Evolutionary conservation across 2,329 filamentous ascomycete species (phyloP).

Genomic region (Ceratocystis variospora): DNA sequence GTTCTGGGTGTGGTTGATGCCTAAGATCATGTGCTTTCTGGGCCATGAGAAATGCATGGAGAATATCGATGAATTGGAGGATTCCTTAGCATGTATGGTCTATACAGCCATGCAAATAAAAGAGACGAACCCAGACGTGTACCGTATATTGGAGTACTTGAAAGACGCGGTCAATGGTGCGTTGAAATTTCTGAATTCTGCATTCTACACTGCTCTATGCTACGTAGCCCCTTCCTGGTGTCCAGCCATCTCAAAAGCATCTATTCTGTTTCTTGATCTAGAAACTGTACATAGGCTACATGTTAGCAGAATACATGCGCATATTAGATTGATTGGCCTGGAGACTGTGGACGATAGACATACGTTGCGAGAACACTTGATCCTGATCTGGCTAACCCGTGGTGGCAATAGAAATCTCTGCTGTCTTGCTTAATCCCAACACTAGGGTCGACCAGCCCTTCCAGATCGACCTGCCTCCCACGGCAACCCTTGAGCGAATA

Average conservation of each 20-base stretch:
- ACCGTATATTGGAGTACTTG: constrained; percentile 17
- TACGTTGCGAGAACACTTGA: background rate
- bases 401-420: constrained; percentile 14
- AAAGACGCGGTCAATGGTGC: constrained; percentile 18
- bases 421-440: constrained; percentile 15
- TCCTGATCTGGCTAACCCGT: constrained; percentile 7
- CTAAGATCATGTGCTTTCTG: constrained; percentile 42
- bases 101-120: constrained; percentile 18
- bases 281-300: background rate
- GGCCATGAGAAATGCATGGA: constrained; percentile 34
- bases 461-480: constrained; percentile 29
- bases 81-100: constrained; percentile 17
- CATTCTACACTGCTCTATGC: too few relatives aligned
- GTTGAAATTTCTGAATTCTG: background rate
- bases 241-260: too few relatives aligned
- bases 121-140: constrained; percentile 15
- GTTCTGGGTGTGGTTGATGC: constrained; percentile 52
- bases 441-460: constrained; percentile 19
- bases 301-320: background rate
- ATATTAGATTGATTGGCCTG: background rate
- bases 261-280: background rate
- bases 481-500: constrained; percentile 28
- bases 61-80: constrained; percentile 14
- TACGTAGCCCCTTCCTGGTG: too few relatives aligned
- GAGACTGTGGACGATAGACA: too few relatives aligned